Evolutionary conservation across 352 stramenopile species (phyloP).

Genomic region (Pseudoperonospora humuli): DNA sequence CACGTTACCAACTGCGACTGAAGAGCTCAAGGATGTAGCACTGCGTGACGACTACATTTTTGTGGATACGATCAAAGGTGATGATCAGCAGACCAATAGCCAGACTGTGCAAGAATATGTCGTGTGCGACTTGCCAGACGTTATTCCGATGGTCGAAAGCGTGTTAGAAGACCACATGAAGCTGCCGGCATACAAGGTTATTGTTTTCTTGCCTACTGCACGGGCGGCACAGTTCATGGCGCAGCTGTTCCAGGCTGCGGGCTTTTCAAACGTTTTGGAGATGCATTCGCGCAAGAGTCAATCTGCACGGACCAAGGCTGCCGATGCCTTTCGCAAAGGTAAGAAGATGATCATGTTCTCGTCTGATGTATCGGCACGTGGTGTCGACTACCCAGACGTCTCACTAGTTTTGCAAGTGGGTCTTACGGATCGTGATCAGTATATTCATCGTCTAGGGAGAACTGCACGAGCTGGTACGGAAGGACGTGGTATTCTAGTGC

Average conservation of each 20-base stretch:
- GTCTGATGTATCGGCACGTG: conserved; percentile 91
- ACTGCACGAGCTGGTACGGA: conserved; percentile 87
- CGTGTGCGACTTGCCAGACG: conserved; percentile 58
- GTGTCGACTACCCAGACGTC: conserved; percentile 94
- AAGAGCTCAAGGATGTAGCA: conserved; percentile 81
- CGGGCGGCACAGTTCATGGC: conserved; percentile 85
- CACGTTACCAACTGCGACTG: conserved; percentile 86
- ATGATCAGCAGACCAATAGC: conserved; percentile 80
- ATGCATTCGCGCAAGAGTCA: conserved; percentile 96
- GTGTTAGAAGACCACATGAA: conserved; percentile 73
- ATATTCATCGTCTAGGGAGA: conserved; percentile 94
- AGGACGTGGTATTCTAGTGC: conserved; percentile 73
- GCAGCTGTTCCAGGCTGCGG: conserved; percentile 79
- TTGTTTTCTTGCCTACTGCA: conserved; percentile 92
- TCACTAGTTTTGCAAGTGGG: conserved; percentile 82
- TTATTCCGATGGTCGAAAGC: conserved; percentile 65
- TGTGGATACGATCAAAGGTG: conserved; percentile 90
- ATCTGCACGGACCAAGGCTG: conserved; percentile 74
- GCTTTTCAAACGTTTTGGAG: conserved; percentile 81
- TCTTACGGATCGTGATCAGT: conserved; percentile 87
- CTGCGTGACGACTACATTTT: conserved; percentile 84
- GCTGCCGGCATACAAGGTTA: conserved; percentile 87
- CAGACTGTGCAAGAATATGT: conserved; percentile 84
- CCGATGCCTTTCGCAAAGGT: conserved; percentile 84
- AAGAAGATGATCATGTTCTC: conserved; percentile 90